Evolutionary conservation across 306 rosid species (phyloP), one percentile per base, ranked within the genome.

Genomic region (Canavalia gladiata): DNA sequence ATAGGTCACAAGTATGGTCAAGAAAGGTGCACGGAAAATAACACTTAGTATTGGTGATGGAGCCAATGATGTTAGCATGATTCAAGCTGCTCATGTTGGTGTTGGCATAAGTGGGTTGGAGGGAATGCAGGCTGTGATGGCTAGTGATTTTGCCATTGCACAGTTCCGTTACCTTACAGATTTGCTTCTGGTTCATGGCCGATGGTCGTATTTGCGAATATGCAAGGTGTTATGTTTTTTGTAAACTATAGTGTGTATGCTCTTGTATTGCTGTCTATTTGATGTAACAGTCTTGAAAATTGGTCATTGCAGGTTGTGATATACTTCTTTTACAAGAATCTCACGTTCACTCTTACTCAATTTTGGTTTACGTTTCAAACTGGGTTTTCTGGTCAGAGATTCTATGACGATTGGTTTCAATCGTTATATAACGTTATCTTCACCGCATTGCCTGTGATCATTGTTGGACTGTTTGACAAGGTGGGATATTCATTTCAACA

Each of bases 51-150:
- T 95, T 82, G 99, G 99, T 85, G 99, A 95, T 85, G 99, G 99
- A 86, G 99, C 99, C 79, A 95, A 95, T 86, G 99, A 95, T 87
- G 99, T 95, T 66, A 95, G 99, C 88, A 95, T 95, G 99, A 95
- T 95, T 88, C 97, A 95, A 90, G 99, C 99, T 80, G 97, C 99
- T 85, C 99, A 95, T 82, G 97, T 95, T 85, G 99, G 99, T 42
- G 77, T 95, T 86, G 99, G 99, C 67, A 93, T 95, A 82, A 93
- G 97, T 86, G 99, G 99, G 72, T 78, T 90, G 89, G 99, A 95
- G 81, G 99, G 99, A 68, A 95, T 95, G 99, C 99, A 95, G 82
- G 99, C 99, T 74, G 99, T 95, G 84, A 95, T 95, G 99, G 99
- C 99, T 54, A 95, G 99, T 82, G 99, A 95, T 88, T 95, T 95